Evolutionary conservation across 2,329 filamentous ascomycete genomes (phyloP), one percentile per base, ranked within the genome.

Genomic region (Cytospora schulzeri): DNA sequence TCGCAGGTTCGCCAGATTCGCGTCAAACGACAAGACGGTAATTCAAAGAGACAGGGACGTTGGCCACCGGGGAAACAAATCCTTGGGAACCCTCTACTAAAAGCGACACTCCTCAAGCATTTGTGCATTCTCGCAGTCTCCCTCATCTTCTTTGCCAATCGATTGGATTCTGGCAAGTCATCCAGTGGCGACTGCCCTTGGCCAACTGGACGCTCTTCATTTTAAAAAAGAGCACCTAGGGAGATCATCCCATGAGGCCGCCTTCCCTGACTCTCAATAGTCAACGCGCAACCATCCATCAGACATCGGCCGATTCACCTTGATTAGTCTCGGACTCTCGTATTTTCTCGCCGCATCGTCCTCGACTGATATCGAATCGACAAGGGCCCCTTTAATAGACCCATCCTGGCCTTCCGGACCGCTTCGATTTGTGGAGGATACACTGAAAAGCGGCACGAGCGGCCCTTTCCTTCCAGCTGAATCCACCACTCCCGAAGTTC

Each of bases 401-500:
- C 56, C 14, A 51, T 57, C 51, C 55, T 54, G 51, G 57, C 38
- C 60, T 63, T 60, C 60, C 64, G 59, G 59, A 51, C 51, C 29
- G 53, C 28, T 35, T 54, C 26, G 41, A 45, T 45, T 35, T 58
- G 63, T 52, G 60, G 64, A 63, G 50, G 60, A 55, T 45, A 56
- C 24, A 26, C 33, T 60, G 64, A 52, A 9, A n/a, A 41, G 33
- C 29, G 29, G 29, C 29, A 31, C 29, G 29, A 31, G 60, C 60
- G 60, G 64, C 45, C 29, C 54, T 38, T 63, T 29, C 29, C 51
- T 29, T 38, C n/a, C 60, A 45, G 33, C 22, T 22, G 41, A 62
- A 38, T 22, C 60, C 60, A 51, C 60, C 60, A 56, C 60, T 56
- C 60, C 59, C 60, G 60, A n/a, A 56, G 52, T 62, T 51, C 28